Evolutionary conservation across 169 alveolate genomes (phyloP).

Genomic region (Plasmodium reichenowi): DNA sequence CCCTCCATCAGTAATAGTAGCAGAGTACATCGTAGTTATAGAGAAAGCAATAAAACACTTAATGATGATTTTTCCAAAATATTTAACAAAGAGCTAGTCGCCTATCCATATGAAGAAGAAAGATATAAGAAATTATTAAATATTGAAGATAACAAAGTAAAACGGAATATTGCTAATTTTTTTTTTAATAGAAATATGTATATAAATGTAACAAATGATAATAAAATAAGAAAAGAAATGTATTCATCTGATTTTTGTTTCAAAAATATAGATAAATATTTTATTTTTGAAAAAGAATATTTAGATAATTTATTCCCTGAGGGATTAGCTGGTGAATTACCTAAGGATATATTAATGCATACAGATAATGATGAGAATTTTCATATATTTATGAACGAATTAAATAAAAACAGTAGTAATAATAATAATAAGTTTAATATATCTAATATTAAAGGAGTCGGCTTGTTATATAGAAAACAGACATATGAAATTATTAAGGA

Average conservation of each 20-base stretch:
- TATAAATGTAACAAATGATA: slow-evolving; percentile 58
- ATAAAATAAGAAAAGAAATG: slow-evolving; percentile 12
- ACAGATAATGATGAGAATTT: slow-evolving; percentile 28
- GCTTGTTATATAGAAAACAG: slow-evolving; percentile 43
- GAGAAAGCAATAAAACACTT: slow-evolving; percentile 24
- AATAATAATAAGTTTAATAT: not conserved
- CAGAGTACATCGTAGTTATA: slow-evolving; percentile 53
- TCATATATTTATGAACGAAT: slow-evolving; percentile 25
- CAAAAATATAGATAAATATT: slow-evolving; percentile 55
- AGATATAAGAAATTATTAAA: slow-evolving; percentile 53
- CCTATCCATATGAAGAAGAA: slow-evolving; percentile 73
- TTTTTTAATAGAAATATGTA: slow-evolving; percentile 53
- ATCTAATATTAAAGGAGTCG: slow-evolving; percentile 37
- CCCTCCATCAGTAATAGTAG: slow-evolving; percentile 45
- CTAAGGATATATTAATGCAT: slow-evolving; percentile 65
- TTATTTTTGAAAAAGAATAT: slow-evolving; percentile 57
- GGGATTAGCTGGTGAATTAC: slow-evolving; percentile 69
- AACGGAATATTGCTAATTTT: slow-evolving; percentile 38
- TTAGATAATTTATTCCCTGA: slow-evolving; percentile 63
- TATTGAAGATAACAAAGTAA: slow-evolving; percentile 22
- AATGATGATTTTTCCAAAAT: slow-evolving; percentile 63
- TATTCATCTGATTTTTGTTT: slow-evolving; percentile 29
- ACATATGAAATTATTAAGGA: slow-evolving; percentile 68
- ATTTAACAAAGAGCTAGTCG: slow-evolving; percentile 64
- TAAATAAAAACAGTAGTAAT: slow-evolving; percentile 4